Base-by-base conservation (phyloP, 352 stramenopile species). In the Phytophthora syringae region DNA sequence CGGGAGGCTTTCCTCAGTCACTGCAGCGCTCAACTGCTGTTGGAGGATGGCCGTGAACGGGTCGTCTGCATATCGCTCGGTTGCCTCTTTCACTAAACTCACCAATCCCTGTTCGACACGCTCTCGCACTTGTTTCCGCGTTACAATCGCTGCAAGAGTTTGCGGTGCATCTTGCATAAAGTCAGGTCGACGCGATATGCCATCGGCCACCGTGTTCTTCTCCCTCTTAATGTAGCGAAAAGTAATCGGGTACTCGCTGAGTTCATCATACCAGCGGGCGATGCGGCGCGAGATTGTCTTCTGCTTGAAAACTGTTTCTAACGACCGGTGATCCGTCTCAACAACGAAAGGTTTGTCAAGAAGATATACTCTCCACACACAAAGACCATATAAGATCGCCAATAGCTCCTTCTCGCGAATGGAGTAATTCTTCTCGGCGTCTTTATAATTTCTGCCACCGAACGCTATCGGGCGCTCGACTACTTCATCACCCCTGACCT, bases 341-440 rank as follows among this genome's bases (percentile, higher is more conserved):
- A 60, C 37, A 16, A 43, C 21, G 13, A 53, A 53, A 13, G 32
- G 44, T 37, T 56, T 40, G 21, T 64, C 45, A 11, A 51, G 44
- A 6, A 52, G 16, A 30, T 64, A 64, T 1, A 64, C 55, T 18
- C 36, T 15, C 55, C 55, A 64, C 5, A 50, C 6, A 0, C 44
- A 45, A 10, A 64, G 32, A 0, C 44, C 55, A 15, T 51, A 49
- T 2, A 64, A 2, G 11, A 55, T 55, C 11, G 55, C 45, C 20
- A 64, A 49, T 43, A 64, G 30, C n/a, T 64, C 55, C 22, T 64
- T 64, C 36, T 64, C 44, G 2, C 54, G 18, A 40, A 54, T 48
- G 2, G 43, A 25, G 24, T 64, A 50, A 27, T 44, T 55, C 13
- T 30, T 48, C 24, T 55, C 55, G 2, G 44, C 44, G 5, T 20